Base-by-base conservation (phyloP, 2,329 filamentous ascomycete genomes). In the Colletotrichum destructivum region DNA sequence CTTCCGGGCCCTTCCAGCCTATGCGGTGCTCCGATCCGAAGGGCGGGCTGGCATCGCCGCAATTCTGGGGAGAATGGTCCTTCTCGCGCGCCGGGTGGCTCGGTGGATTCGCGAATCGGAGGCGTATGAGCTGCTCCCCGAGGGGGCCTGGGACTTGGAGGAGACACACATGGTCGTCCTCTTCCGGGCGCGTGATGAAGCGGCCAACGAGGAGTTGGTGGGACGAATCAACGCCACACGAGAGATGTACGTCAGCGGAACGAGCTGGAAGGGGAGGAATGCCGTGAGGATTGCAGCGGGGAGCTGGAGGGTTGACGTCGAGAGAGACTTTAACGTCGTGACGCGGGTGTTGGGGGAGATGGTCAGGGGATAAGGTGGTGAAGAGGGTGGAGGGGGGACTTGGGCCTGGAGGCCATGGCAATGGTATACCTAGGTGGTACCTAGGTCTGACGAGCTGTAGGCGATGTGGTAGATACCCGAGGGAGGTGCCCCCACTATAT, bases 1-100 rank as follows among this genome's bases (percentile, higher is more conserved):
- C 7, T 97, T 98, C 84, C 90, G 96, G 64, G 95, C 95, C 0
- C 85, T 98, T n/a, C 95, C 96, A 0, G 93, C 94, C 11, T 98
- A 98, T 78, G 91, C 94, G 13, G 93, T 92, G 0, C 87, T 98
- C 2, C 80, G 92, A 23, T 92, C 92, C 57, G 92, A 96, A 76
- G 96, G 96, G 0, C 85, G 86, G 2, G 79, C 86, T 0, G 95
- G 94, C 0, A 89, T 97, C 74, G 84, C 86, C 0, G 84, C 86
- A 1, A 92, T 98, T 83, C 84, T 98, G 5, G 86, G 89, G 72
- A 88, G 89, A 35, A 95, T 98, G 84, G 91, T 95, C 35, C 81
- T 84, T 4, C 86, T 98, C 7, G 90, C 94, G 0, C 88, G 94
- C 26, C 85, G 81, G 18, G 87, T 98, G 46, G 91, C 93, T 0